A percentile compares a stretch with the other conserved stretches of the same genome.
phyloP scores from a whole-genome alignment of 352 stramenopile genomes.

The Pythium monospermum region DNA sequence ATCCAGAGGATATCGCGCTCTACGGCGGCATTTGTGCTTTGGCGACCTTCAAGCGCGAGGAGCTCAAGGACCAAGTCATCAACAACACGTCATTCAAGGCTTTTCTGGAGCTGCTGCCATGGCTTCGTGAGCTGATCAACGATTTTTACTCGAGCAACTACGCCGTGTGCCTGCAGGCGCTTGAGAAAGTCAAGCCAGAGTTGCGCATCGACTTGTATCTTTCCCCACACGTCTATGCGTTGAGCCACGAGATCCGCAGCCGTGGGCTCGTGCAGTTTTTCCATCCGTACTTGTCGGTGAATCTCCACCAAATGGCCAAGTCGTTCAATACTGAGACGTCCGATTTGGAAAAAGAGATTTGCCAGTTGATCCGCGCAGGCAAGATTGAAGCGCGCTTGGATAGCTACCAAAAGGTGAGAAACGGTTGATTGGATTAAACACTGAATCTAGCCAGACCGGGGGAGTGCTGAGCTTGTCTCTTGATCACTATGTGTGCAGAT shows the following conservation, averaged over 20 bases:
- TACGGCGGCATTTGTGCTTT: constrained; percentile 85
- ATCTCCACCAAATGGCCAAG: constrained; percentile 80
- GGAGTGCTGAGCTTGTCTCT: too few relatives aligned
- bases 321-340: constrained; percentile 68
- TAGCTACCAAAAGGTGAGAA: constrained; percentile 77
- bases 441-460: too few relatives aligned
- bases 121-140: constrained; percentile 82
- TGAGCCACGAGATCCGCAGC: constrained; percentile 80
- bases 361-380: constrained; percentile 62
- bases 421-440: too few relatives aligned
- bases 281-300: constrained; percentile 81
- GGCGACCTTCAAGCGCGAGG: constrained; percentile 76
- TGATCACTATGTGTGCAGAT: constrained; percentile 39
- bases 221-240: constrained; percentile 56
- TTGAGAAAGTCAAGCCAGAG: constrained; percentile 74
- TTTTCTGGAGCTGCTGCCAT: constrained; percentile 83
- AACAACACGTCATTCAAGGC: constrained; percentile 86
- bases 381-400: constrained; percentile 83
- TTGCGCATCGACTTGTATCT: constrained; percentile 81
- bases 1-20: constrained; percentile 83
- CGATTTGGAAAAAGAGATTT: constrained; percentile 74
- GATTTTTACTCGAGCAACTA: constrained; percentile 90
- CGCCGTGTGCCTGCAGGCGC: constrained; percentile 61
- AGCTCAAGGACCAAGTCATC: constrained; percentile 81
- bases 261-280: constrained; percentile 89